Evolutionary conservation across 2,329 filamentous ascomycete genomes (phyloP).

Genomic region (Colletotrichum sp.): DNA sequence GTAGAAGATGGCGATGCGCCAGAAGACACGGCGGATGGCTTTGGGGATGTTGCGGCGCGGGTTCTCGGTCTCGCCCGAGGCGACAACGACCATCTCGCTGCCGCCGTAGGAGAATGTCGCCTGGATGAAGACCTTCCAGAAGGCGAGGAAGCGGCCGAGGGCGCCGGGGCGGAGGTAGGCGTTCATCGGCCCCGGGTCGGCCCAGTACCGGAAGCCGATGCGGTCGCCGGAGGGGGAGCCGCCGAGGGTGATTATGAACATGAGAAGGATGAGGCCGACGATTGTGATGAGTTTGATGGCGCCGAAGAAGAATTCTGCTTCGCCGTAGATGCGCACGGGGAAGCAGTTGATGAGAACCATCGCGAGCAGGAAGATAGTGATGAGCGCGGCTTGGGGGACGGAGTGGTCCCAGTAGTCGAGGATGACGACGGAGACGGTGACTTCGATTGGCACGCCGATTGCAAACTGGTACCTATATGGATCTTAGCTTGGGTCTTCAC

Average conservation of each 20-base stretch:
- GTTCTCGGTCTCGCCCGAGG: conserved; percentile 55
- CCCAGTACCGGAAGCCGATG: conserved; percentile 54
- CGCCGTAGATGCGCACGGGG: conserved; percentile 53
- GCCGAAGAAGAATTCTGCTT: conserved; percentile 57
- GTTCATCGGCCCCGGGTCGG: conserved; percentile 46
- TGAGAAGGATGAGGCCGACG: conserved; percentile 53
- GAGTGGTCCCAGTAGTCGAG: conserved; percentile 47
- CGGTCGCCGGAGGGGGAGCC: conserved; percentile 45
- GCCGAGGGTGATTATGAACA: conserved; percentile 54
- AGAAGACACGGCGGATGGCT: conserved; percentile 60
- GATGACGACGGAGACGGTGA: conserved; percentile 50
- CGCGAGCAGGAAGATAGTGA: conserved; percentile 40
- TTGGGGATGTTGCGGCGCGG: conserved; percentile 53
- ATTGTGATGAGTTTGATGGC: conserved; percentile 55
- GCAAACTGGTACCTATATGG: conserved; percentile 43
- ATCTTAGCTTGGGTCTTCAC: too few relatives aligned
- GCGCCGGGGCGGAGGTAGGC: conserved; percentile 42
- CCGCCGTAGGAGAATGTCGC: conserved; percentile 55
- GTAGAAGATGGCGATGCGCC: conserved; percentile 59
- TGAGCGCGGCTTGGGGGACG: conserved; percentile 33
- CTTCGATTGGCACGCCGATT: conserved; percentile 53
- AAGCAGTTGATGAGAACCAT: conserved; percentile 44
- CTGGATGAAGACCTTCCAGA: conserved; percentile 51
- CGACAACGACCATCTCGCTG: conserved; percentile 56
- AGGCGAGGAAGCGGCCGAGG: conserved; percentile 45